Percentiles rank a stretch among this genome's conserved stretches.
These are phyloP conservation scores for Albugo laibachii DNA, from an alignment of 352 stramenopile species.

Conservation along the genomic window DNA sequence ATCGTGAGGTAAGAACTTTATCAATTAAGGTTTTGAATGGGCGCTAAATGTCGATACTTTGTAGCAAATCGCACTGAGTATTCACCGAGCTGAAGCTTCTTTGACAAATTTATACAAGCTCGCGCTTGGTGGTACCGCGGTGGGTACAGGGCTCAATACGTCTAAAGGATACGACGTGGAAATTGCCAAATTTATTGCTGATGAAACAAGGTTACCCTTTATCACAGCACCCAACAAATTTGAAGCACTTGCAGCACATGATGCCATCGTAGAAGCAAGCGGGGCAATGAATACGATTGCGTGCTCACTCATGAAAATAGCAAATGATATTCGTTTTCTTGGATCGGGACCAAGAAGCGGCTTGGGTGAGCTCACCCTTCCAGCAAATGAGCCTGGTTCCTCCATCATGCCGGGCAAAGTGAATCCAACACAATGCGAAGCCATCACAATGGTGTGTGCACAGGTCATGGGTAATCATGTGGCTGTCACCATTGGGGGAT, in stretches of 20 bases:
- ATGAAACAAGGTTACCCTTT: slow-evolving; percentile 87
- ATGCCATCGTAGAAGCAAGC: slow-evolving; percentile 44
- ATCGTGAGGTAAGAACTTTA: slow-evolving; percentile 19
- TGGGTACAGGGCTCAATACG: slow-evolving; percentile 88
- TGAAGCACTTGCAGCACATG: slow-evolving; percentile 44
- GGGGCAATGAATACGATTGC: slow-evolving; percentile 52
- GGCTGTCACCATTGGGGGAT: slow-evolving; percentile 81
- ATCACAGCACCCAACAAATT: slow-evolving; percentile 96
- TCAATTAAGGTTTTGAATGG: background rate
- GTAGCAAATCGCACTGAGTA: slow-evolving; percentile 80
- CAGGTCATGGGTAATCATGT: slow-evolving; percentile 93
- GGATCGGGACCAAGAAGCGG: slow-evolving; percentile 31
- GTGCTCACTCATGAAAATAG: slow-evolving; percentile 60
- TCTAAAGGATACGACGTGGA: slow-evolving; percentile 83
- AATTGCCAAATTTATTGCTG: slow-evolving; percentile 85
- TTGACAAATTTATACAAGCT: slow-evolving; percentile 83
- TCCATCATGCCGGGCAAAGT: slow-evolving; percentile 64
- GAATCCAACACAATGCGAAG: slow-evolving; percentile 87
- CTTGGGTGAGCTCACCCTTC: slow-evolving; percentile 36
- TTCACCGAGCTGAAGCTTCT: slow-evolving; percentile 64
- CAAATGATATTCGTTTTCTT: slow-evolving; percentile 60
- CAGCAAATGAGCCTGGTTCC: slow-evolving; percentile 45
- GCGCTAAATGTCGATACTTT: slow-evolving; percentile 5
- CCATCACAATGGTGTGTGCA: slow-evolving; percentile 92
- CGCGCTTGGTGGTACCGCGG: slow-evolving; percentile 87